Evolutionary conservation across 257 asterid genomes (phyloP).

Genomic region (Gentiana macrophylla): DNA sequence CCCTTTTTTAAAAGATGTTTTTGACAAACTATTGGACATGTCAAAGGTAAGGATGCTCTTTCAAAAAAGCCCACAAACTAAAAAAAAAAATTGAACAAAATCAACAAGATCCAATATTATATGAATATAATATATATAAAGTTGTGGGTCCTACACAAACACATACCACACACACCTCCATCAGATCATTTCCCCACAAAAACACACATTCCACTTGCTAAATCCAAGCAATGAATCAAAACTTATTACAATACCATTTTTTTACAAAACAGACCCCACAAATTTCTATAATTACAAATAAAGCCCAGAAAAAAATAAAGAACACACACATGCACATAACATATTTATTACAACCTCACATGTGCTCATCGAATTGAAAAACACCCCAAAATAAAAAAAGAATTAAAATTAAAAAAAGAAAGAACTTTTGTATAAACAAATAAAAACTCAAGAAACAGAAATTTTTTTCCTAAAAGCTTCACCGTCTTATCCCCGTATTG

Average conservation of each 20-base stretch:
- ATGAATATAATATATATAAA: neutral
- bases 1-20: too few relatives aligned
- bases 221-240: constrained; percentile 11
- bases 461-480: neutral
- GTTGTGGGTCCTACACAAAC: constrained; percentile 19
- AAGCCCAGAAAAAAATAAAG: neutral
- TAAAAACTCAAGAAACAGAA: neutral
- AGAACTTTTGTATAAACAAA: neutral
- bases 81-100: neutral
- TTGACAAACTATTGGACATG: too few relatives aligned
- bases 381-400: neutral
- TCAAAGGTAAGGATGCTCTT: too few relatives aligned
- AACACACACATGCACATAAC: neutral
- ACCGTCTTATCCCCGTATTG: neutral
- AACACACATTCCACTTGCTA: constrained; percentile 11
- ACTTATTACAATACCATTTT: neutral
- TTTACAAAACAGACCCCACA: neutral
- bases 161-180: constrained; percentile 14
- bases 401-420: neutral
- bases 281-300: neutral
- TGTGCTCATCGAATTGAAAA: neutral
- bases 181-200: constrained; percentile 15
- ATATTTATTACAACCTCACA: neutral
- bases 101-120: too few relatives aligned
- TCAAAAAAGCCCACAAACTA: neutral